Evolutionary conservation across 768 basidiomycete genomes (phyloP).

Genomic region (Collybia mongolica): DNA sequence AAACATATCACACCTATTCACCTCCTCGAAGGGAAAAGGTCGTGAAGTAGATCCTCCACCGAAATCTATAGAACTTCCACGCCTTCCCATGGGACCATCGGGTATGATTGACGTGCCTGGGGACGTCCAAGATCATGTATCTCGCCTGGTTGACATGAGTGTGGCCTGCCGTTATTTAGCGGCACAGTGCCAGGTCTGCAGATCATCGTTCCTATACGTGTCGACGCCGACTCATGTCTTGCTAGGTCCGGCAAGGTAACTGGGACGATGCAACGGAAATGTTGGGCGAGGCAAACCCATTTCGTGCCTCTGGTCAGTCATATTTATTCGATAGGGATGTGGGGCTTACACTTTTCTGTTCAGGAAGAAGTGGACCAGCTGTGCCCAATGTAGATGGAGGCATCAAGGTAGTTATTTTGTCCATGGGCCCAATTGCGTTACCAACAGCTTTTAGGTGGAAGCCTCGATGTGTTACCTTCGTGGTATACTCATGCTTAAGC

Average conservation of each 20-base stretch:
- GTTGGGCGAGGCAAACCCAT: conserved; percentile 91
- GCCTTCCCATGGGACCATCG: conserved; percentile 70
- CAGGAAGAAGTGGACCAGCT: conserved; percentile 65
- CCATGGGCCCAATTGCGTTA: too few species aligned
- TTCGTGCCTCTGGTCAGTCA: conserved; percentile 61
- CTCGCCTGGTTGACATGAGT: conserved; percentile 88
- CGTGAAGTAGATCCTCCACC: conserved; percentile 47
- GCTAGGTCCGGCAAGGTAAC: conserved; percentile 79
- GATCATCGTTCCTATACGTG: conserved; percentile 1
- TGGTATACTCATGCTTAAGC: conserved; percentile 90
- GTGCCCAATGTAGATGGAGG: conserved; percentile 87
- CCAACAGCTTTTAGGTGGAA: conserved; percentile 63
- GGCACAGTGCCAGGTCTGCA: conserved; percentile 84
- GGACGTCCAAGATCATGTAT: conserved; percentile 61
- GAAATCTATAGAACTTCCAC: conserved; percentile 35
- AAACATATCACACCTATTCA: conserved; percentile 28
- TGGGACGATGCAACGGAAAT: conserved; percentile 92
- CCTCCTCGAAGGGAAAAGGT: conserved; percentile 57
- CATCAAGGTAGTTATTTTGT: conserved; percentile 67
- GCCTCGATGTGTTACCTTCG: conserved; percentile 96
- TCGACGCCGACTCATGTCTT: conserved; percentile 11
- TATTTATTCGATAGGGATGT: background rate
- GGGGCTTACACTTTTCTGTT: conserved; percentile 3
- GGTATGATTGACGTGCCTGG: conserved; percentile 71
- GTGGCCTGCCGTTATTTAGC: conserved; percentile 95